A percentile compares a stretch with the other conserved stretches of the same genome.
These are phyloP conservation scores for Metschnikowia amazonensis DNA, from an alignment of 805 yeast species.

Conservation along the genomic window DNA sequence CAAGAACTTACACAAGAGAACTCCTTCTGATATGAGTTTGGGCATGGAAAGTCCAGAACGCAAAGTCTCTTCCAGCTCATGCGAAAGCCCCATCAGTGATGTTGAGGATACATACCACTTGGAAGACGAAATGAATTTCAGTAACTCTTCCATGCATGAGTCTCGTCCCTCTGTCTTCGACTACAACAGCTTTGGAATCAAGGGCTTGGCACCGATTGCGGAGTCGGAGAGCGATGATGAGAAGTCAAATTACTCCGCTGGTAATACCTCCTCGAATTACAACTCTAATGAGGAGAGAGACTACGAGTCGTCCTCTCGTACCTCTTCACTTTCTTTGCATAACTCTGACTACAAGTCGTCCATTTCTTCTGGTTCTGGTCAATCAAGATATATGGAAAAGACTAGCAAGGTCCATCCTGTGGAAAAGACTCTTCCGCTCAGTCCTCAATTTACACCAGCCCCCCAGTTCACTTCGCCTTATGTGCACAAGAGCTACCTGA, in stretches of 20 bases:
- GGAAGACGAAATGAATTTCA: constrained; percentile 15
- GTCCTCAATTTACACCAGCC: constrained; percentile 4
- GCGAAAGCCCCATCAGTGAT: constrained; percentile 10
- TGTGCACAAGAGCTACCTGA: constrained; percentile 11
- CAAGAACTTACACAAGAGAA: constrained; percentile 17
- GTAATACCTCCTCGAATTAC: constrained; percentile 28
- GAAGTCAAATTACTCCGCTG: constrained; percentile 13
- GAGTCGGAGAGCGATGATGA: constrained; percentile 32
- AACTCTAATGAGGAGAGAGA: constrained; percentile 21
- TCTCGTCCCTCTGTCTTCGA: constrained; percentile 21
- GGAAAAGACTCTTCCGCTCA: constrained; percentile 11
- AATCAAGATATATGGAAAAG: constrained; percentile 10
- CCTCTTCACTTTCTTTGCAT: constrained; percentile 38
- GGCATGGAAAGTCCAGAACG: constrained; percentile 6
- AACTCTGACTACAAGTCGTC: constrained; percentile 36
- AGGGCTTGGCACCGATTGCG: constrained; percentile 38
- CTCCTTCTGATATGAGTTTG: constrained; percentile 13
- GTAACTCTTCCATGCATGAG: neutral
- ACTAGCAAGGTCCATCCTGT: constrained; percentile 11
- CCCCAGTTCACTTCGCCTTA: constrained; percentile 9
- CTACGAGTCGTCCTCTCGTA: constrained; percentile 27
- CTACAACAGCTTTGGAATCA: constrained; percentile 21
- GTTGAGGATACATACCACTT: constrained; percentile 8
- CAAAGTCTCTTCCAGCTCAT: constrained; percentile 5
- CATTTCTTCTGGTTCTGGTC: constrained; percentile 31